Evolutionary conservation across 148 eudicot species (phyloP).

Genomic region (Talinum fruticosum): DNA sequence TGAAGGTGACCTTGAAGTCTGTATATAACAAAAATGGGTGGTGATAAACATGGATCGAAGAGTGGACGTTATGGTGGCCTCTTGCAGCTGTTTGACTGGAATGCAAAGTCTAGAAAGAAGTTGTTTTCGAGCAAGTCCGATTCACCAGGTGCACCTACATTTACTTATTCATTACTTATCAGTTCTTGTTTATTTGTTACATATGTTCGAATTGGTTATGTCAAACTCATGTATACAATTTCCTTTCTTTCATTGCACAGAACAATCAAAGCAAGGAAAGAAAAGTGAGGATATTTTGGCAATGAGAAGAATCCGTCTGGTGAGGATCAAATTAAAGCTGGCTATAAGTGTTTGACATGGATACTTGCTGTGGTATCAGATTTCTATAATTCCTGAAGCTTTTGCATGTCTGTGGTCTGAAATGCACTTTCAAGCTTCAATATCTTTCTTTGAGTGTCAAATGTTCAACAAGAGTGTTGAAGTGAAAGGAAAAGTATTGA

Average conservation of each 20-base stretch:
- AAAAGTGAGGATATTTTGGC: constrained; percentile 63
- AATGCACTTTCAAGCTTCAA: background rate
- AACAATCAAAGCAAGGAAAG: constrained; percentile 70
- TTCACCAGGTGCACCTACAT: constrained; percentile 51
- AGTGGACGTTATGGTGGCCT: constrained; percentile 89
- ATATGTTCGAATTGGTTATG: background rate
- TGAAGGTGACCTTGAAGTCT: constrained; percentile 9
- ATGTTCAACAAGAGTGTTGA: background rate
- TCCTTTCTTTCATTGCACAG: constrained; percentile 33
- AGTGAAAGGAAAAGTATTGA: background rate
- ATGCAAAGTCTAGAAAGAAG: constrained; percentile 91
- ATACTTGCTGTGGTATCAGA: background rate
- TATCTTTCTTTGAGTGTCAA: background rate
- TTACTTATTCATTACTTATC: background rate
- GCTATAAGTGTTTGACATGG: too few relatives aligned
- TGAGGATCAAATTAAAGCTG: constrained; percentile 28
- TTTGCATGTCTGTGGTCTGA: background rate
- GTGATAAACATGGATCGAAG: constrained; percentile 60
- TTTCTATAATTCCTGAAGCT: background rate
- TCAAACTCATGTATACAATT: background rate
- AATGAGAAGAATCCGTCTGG: constrained; percentile 49
- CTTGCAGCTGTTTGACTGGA: constrained; percentile 96
- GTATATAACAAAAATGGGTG: constrained; percentile 51
- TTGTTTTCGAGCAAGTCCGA: constrained; percentile 76
- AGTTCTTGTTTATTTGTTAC: background rate